A percentile compares a stretch with the other conserved stretches of the same genome.
Conservation (phyloP, 805 yeast species). For the Saturnispora kantuleensis region DNA sequence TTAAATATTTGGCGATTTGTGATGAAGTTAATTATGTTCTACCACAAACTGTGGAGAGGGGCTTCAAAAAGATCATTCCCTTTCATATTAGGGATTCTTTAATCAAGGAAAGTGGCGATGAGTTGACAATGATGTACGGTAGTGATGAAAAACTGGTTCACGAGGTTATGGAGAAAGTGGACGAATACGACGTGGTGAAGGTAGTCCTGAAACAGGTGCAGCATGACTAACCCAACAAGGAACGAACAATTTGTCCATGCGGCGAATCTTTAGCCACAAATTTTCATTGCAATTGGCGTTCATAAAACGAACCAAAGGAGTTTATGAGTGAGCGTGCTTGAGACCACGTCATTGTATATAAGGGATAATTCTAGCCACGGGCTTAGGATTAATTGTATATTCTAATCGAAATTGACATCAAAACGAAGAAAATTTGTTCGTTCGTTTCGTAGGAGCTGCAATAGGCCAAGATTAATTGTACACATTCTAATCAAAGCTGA, state of each 20-base stretch:
- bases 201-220: slow-evolving; percentile 41
- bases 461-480: too few relatives aligned
- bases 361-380: too few relatives aligned
- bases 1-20: slow-evolving; percentile 33
- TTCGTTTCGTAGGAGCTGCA: too few relatives aligned
- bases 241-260: too few relatives aligned
- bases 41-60: slow-evolving; percentile 42
- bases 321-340: too few relatives aligned
- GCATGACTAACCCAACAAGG: slow-evolving; percentile 19
- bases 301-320: too few relatives aligned
- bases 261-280: too few relatives aligned
- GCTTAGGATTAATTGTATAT: too few relatives aligned
- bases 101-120: slow-evolving; percentile 30
- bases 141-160: slow-evolving; percentile 36
- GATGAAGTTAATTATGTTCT: slow-evolving; percentile 35
- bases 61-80: slow-evolving; percentile 41
- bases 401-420: too few relatives aligned
- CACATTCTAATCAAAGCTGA: slow-evolving; percentile 12
- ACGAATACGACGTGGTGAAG: slow-evolving; percentile 39
- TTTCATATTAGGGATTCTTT: slow-evolving; percentile 28
- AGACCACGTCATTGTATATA: too few relatives aligned
- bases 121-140: slow-evolving; percentile 47
- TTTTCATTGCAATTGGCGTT: too few relatives aligned
- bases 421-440: too few relatives aligned
- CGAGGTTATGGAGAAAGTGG: slow-evolving; percentile 35